Evolutionary conservation across 2,329 filamentous ascomycete species (phyloP).

Genomic region (Aureobasidium melanogenum): DNA sequence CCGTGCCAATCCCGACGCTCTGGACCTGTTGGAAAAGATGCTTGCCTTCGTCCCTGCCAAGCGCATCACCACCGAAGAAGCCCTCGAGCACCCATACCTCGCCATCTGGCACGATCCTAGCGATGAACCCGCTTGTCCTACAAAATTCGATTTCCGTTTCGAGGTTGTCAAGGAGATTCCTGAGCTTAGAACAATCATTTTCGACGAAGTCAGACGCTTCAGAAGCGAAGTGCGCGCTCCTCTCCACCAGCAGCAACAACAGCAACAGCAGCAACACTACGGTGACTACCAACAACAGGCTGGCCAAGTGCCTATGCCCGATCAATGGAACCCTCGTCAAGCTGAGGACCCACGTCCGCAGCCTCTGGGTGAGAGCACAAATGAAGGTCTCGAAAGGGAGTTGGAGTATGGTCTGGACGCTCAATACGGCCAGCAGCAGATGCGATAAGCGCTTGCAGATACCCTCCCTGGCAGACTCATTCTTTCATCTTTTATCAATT

Average conservation of each 20-base stretch:
- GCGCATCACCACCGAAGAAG: constrained; percentile 88
- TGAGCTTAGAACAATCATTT: constrained; percentile 95
- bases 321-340: constrained; percentile 48
- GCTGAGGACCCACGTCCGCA: constrained; percentile 57
- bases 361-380: constrained; percentile 24
- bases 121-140: constrained; percentile 88
- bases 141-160: constrained; percentile 96
- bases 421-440: constrained; percentile 7
- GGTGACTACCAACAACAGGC: constrained; percentile 28
- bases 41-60: constrained; percentile 91
- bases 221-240: constrained; percentile 39
- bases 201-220: constrained; percentile 89
- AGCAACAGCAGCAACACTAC: constrained; percentile 35
- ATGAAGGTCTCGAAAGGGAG: constrained; percentile 33
- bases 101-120: constrained; percentile 97
- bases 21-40: constrained; percentile 94
- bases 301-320: constrained; percentile 52
- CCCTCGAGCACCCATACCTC: constrained; percentile 91
- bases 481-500: background rate
- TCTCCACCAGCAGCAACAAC: constrained; percentile 38
- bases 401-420: constrained; percentile 38
- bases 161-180: constrained; percentile 92
- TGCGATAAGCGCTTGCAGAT: background rate
- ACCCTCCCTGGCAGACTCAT: background rate
- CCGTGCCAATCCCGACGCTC: constrained; percentile 87